Evolutionary conservation across 352 stramenopile genomes (phyloP).

Genomic region (Globisporangium nodosum): DNA sequence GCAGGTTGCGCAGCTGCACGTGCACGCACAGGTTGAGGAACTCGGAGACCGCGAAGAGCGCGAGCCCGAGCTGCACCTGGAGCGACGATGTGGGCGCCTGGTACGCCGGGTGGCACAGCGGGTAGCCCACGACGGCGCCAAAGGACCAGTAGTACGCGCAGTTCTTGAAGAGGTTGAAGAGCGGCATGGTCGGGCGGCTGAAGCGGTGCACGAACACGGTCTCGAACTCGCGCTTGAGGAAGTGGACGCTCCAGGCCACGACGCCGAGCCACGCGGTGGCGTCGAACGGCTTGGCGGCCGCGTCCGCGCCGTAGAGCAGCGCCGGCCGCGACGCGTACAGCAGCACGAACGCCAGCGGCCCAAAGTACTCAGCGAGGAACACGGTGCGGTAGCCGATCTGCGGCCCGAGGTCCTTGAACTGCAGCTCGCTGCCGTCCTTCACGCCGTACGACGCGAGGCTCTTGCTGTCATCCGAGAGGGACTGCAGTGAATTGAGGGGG

Average conservation of each 20-base stretch:
- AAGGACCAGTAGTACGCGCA: constrained; percentile 88
- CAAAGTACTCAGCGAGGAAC: constrained; percentile 84
- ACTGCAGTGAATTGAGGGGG: constrained; percentile 10
- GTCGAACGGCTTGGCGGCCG: constrained; percentile 29
- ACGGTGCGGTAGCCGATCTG: constrained; percentile 89
- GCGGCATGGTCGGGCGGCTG: constrained; percentile 80
- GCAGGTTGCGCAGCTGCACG: constrained; percentile 79
- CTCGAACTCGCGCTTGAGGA: constrained; percentile 84
- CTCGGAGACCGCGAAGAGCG: constrained; percentile 67
- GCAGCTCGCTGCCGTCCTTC: constrained; percentile 38
- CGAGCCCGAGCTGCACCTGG: constrained; percentile 52
- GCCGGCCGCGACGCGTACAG: constrained; percentile 62
- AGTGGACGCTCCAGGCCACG: constrained; percentile 72
- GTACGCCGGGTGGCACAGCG: constrained; percentile 76
- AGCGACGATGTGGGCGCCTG: constrained; percentile 33
- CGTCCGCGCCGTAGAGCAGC: constrained; percentile 66
- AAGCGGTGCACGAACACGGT: constrained; percentile 90
- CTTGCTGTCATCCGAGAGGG: constrained; percentile 56
- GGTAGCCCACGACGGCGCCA: constrained; percentile 77
- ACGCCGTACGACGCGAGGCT: constrained; percentile 51
- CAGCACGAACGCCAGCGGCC: constrained; percentile 79
- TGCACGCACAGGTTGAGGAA: constrained; percentile 82
- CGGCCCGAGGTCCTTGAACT: constrained; percentile 78
- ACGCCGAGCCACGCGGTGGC: constrained; percentile 50
- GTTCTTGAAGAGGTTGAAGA: constrained; percentile 90